Conservation (phyloP, 768 basidiomycete species). For the Termitomyces sp. region DNA sequence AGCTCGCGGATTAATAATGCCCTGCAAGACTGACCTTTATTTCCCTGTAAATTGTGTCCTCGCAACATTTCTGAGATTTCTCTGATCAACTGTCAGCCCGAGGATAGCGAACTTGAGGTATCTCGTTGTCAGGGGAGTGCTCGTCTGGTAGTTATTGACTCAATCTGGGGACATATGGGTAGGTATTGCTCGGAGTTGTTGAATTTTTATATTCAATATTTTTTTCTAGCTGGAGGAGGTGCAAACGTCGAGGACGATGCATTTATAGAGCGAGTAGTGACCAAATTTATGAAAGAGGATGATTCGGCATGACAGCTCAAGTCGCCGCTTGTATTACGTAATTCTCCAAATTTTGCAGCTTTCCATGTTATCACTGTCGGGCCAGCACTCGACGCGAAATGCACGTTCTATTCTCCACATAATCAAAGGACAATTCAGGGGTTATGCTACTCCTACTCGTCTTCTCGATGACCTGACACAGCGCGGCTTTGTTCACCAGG, state of each 20-base stretch:
- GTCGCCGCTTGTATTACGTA: constrained; percentile 15
- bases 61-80: constrained; percentile 4
- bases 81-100: constrained; percentile 35
- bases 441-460: constrained; percentile 11
- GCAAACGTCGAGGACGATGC: constrained; percentile 34
- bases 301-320: background rate
- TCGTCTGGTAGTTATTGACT: constrained; percentile 48
- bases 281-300: constrained; percentile 41
- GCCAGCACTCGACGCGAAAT: constrained; percentile 8
- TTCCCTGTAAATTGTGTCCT: constrained; percentile 39
- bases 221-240: constrained; percentile 43
- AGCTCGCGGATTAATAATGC: constrained; percentile 56
- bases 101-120: constrained; percentile 52
- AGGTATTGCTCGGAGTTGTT: constrained; percentile 12
- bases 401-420: constrained; percentile 3
- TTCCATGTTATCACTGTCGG: constrained; percentile 14
- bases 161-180: constrained; percentile 61
- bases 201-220: background rate
- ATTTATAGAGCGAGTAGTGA: constrained; percentile 45
- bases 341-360: constrained; percentile 2
- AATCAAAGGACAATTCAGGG: constrained; percentile 1
- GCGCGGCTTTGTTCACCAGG: constrained; percentile 49
- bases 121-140: constrained; percentile 38
- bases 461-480: constrained; percentile 42
- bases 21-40: constrained; percentile 58